Evolutionary conservation across 169 alveolate genomes (phyloP).

Genomic region (Eimeria sp.): DNA sequence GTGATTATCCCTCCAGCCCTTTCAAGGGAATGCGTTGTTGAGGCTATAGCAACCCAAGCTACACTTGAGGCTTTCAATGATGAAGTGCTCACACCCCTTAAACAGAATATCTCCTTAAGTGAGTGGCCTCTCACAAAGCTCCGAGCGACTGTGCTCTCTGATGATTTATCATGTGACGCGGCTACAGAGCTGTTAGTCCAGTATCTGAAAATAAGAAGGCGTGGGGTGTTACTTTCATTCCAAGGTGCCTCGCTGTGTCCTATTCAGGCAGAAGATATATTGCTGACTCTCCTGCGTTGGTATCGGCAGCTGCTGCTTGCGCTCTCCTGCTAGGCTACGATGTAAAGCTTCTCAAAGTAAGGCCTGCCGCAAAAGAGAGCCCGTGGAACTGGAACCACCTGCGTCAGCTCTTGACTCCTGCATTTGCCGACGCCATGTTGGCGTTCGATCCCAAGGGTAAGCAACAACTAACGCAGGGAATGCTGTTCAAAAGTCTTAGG

Average conservation of each 20-base stretch:
- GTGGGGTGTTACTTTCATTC: too few relatives aligned
- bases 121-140: background rate
- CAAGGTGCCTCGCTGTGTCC: background rate
- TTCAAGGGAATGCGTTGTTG: slow-evolving; percentile 11
- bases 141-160: background rate
- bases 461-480: background rate
- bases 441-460: slow-evolving; percentile 26
- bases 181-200: background rate
- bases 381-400: slow-evolving; percentile 41
- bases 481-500: too few relatives aligned
- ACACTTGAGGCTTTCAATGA: slow-evolving; percentile 29
- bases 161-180: background rate
- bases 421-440: slow-evolving; percentile 28
- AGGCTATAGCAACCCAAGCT: slow-evolving; percentile 18
- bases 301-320: slow-evolving; percentile 47
- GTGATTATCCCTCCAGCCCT: background rate
- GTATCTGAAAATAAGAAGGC: background rate
- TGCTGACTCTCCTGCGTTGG: slow-evolving; percentile 35
- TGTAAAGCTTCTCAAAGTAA: background rate
- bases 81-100: slow-evolving; percentile 9
- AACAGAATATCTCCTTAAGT: background rate
- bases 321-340: slow-evolving; percentile 61
- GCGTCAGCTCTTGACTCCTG: slow-evolving; percentile 17
- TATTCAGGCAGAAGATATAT: slow-evolving; percentile 7
- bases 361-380: background rate